Percentiles rank a stretch among this genome's conserved stretches.
Evolutionary conservation across 2,329 filamentous ascomycete genomes (phyloP).

Genomic region (Pseudocercospora ulei): DNA sequence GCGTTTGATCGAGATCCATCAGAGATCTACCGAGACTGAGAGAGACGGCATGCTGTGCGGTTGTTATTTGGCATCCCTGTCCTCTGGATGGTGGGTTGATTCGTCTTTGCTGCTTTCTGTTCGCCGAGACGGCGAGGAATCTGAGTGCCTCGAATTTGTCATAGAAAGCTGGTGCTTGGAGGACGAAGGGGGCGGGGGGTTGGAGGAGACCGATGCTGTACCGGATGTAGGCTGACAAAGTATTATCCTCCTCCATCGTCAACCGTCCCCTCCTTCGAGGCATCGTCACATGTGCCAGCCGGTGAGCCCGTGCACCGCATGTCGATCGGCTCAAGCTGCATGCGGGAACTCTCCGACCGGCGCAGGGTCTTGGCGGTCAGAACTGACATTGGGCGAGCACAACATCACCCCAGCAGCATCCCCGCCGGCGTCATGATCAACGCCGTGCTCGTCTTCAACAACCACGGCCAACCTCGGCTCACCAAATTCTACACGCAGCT

Average conservation of each 20-base stretch:
- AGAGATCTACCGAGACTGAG: constrained; percentile 21
- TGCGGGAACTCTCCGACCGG: no score
- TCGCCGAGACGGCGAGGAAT: constrained; percentile 17
- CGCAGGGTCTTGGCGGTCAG: no score
- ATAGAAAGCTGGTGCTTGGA: constrained; percentile 3
- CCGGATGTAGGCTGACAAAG: no score
- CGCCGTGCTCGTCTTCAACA: constrained; percentile 97
- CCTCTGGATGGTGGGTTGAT: constrained; percentile 32
- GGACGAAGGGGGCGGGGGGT: constrained; percentile 2
- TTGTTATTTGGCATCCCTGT: constrained; percentile 32
- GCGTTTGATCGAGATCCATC: constrained; percentile 17
- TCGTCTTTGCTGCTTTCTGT: constrained; percentile 16
- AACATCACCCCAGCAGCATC: no score
- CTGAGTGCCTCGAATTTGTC: constrained; percentile 13
- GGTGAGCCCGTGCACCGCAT: no score
- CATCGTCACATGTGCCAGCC: no score
- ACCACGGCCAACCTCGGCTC: constrained; percentile 87
- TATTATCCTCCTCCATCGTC: no score
- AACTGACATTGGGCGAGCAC: no score
- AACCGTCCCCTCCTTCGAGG: no score
- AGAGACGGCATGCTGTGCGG: constrained; percentile 30
- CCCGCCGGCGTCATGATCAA: constrained; percentile 75
- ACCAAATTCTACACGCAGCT: constrained; percentile 99
- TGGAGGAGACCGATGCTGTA: constrained; percentile 21
- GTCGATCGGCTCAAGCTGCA: no score